Conservation (phyloP, 1,284 basidiomycete genomes). For the Marasmius fiardii region DNA sequence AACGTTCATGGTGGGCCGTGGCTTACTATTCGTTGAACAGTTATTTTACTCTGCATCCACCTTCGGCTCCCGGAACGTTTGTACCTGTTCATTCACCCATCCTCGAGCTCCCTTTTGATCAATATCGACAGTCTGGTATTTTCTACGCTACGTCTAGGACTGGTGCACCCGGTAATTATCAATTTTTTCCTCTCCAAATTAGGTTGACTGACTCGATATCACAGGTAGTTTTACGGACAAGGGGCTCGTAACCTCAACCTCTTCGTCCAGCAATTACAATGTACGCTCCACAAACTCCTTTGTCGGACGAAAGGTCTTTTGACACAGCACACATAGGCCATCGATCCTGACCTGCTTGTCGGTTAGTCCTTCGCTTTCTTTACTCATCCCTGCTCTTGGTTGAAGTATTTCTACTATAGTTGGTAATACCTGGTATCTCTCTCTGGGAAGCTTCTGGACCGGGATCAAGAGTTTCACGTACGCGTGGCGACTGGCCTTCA, state of each 20-base stretch:
- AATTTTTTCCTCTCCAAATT: neutral
- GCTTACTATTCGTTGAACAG: conserved; percentile 18
- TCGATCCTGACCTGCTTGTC: conserved; percentile 49
- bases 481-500: conserved; percentile 15
- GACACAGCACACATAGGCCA: conserved; percentile 33
- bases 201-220: neutral
- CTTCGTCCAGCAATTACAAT: conserved; percentile 41
- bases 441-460: conserved; percentile 52
- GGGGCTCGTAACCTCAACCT: conserved; percentile 47
- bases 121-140: conserved; percentile 36
- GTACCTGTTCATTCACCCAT: conserved; percentile 2
- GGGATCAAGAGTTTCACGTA: conserved; percentile 40
- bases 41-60: conserved; percentile 43
- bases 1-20: neutral
- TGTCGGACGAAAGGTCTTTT: conserved; percentile 1
- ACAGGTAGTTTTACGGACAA: conserved; percentile 42
- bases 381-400: neutral
- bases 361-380: no score
- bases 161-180: conserved; percentile 33
- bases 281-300: conserved; percentile 25
- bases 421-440: conserved; percentile 39
- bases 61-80: conserved; percentile 46
- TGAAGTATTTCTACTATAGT: conserved; percentile 17
- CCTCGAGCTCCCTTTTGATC: neutral
- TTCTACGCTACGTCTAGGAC: conserved; percentile 47